phyloP scores from a whole-genome alignment of 306 rosid species.

The Pterocarpus santalinus region DNA sequence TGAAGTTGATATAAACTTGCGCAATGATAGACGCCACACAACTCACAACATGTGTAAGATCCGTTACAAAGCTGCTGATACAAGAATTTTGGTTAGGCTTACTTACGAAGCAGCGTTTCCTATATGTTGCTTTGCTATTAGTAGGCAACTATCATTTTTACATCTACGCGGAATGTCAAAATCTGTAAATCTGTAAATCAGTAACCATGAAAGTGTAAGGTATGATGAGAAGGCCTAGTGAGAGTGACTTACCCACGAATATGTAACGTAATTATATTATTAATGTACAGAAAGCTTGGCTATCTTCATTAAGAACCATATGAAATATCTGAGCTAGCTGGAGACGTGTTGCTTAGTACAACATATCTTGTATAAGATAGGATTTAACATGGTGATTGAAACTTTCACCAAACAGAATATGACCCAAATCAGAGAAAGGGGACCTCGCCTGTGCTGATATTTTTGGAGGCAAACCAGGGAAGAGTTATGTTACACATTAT shows the following conservation, averaged over 20 bases:
- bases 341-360: slow-evolving; percentile 1
- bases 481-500: no score
- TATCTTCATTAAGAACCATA: not conserved
- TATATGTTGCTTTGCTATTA: no score
- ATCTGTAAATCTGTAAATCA: no score
- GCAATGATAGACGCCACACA: not conserved
- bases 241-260: no score
- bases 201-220: no score
- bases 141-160: no score
- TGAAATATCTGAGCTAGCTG: not conserved
- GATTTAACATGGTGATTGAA: slow-evolving; percentile 8
- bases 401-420: not conserved
- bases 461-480: not conserved
- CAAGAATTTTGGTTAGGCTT: no score
- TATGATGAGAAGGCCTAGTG: no score
- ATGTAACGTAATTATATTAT: not conserved
- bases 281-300: not conserved
- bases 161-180: no score
- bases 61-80: not conserved
- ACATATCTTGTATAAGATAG: not conserved
- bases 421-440: not conserved
- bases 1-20: not conserved
- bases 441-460: not conserved
- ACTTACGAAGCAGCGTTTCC: no score
- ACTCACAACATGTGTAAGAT: not conserved